These are phyloP conservation scores for Wickerhamiella bombiphila DNA, from an alignment of 805 yeast genomes.

Conservation along the genomic window DNA sequence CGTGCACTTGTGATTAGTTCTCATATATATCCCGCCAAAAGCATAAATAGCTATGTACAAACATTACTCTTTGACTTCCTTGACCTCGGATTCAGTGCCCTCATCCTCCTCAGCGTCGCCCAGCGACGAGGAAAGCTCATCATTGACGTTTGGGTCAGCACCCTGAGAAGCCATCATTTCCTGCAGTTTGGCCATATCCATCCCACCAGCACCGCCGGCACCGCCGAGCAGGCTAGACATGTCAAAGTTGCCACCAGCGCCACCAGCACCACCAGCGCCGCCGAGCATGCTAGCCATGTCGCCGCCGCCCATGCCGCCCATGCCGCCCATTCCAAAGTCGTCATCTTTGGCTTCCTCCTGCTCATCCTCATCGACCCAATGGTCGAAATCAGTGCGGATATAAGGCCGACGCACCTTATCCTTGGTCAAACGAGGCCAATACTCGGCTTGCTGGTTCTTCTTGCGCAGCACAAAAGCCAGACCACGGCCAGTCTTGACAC, in stretches of 20 bases:
- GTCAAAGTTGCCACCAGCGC: constrained; percentile 17
- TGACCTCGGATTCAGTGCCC: too few relatives aligned
- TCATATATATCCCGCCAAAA: too few relatives aligned
- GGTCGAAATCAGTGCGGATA: constrained; percentile 88
- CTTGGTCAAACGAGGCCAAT: constrained; percentile 91
- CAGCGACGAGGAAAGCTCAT: constrained; percentile 12
- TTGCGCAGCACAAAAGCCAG: constrained; percentile 55
- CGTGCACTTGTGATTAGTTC: too few relatives aligned
- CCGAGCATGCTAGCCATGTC: too few relatives aligned
- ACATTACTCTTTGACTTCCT: background rate
- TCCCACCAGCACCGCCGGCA: constrained; percentile 18
- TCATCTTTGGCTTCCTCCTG: constrained; percentile 57
- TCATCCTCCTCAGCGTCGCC: constrained; percentile 16
- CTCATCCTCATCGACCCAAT: constrained; percentile 98
- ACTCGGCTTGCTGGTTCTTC: constrained; percentile 53
- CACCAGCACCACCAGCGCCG: constrained; percentile 27
- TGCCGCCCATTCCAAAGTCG: constrained; percentile 28
- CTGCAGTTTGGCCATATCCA: constrained; percentile 18
- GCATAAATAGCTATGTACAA: too few relatives aligned
- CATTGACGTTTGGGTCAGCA: constrained; percentile 15
- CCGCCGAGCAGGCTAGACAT: constrained; percentile 16
- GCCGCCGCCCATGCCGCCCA: constrained; percentile 28
- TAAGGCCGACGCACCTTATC: constrained; percentile 66
- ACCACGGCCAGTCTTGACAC: constrained; percentile 48
- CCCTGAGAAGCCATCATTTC: constrained; percentile 10